Evolutionary conservation across 805 yeast species (phyloP), one percentile per base, ranked within the genome.

Genomic region (Wickerhamomyces rabaulensis): DNA sequence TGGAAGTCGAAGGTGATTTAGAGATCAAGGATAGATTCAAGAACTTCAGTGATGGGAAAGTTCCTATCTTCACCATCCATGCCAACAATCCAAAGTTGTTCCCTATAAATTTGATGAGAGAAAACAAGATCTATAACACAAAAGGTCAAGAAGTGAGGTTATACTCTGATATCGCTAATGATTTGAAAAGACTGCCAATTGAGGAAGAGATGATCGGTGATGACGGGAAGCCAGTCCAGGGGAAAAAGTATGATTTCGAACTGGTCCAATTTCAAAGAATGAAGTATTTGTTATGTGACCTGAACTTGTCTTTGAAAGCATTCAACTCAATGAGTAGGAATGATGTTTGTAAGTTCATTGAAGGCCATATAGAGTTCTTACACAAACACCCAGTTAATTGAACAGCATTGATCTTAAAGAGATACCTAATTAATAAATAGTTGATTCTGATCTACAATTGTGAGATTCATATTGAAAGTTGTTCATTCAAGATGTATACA

Each of bases 231-330:
- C 45, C 36, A 19, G 42, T 36, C 16, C 13, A 3, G 12, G 41
- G 41, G 37, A 62, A 65, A 40, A 47, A 50, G 26, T 56, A 50
- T 54, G 85, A 79, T 58, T 76, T 79, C 55, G 86, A 79, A 54
- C 63, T 70, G 41, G 70, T 69, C 20, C 79, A 77, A 53, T 81
- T 82, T 80, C 63, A 67, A 41, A 73, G 75, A 47, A 79, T 80
- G 84, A 65, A 72, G 44, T 67, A 67, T 46, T 65, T 79, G 40
- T 54, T 80, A 15, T 81, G 87, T 59, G 79, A 76, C 36, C 49
- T 71, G 49, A 68, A 74, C 27, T 54, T 79, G 21, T 58, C 73
- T 3, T 56, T 80, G 27, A 71, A 70, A n/a, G 64, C 68, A 33
- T 79, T 76, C 53, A 65, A 68, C 39, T 62, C 67, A 6, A 69